A percentile compares a stretch with the other conserved stretches of the same genome.
Evolutionary conservation across 2,329 filamentous ascomycete species (phyloP).

Genomic region (Colletotrichum gigasporum): DNA sequence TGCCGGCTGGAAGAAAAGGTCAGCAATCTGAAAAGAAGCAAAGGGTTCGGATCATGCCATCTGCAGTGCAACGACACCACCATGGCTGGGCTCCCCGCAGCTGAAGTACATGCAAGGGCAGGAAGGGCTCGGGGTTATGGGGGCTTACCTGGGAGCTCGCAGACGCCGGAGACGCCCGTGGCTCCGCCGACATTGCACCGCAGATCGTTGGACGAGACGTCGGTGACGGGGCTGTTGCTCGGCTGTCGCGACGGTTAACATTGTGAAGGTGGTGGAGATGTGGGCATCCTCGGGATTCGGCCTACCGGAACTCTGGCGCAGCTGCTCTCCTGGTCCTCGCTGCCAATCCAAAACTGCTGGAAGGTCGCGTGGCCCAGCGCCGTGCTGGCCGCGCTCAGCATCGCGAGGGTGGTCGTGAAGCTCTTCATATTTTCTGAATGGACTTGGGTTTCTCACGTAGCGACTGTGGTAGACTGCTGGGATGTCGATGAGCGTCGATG

Average conservation of each 20-base stretch:
- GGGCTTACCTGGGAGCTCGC: background rate
- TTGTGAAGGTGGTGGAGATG: background rate
- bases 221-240: conserved; percentile 51
- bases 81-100: too few species aligned
- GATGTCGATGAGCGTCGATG: background rate
- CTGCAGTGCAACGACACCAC: background rate
- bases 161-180: conserved; percentile 38
- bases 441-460: background rate
- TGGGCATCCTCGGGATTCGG: background rate
- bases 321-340: conserved; percentile 29
- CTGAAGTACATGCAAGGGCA: background rate
- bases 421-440: background rate
- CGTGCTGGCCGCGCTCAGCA: background rate
- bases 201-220: conserved; percentile 50
- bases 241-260: background rate
- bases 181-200: conserved; percentile 51
- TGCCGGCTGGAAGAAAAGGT: conserved; percentile 39
- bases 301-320: conserved; percentile 26
- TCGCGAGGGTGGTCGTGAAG: background rate
- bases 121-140: conserved; percentile 8
- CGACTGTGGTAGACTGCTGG: background rate
- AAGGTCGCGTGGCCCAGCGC: conserved; percentile 55
- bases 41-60: too few species aligned
- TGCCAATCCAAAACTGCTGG: conserved; percentile 57
- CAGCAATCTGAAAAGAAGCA: background rate